phyloP scores from a whole-genome alignment of 257 asterid species.

The Salvia splendens region DNA sequence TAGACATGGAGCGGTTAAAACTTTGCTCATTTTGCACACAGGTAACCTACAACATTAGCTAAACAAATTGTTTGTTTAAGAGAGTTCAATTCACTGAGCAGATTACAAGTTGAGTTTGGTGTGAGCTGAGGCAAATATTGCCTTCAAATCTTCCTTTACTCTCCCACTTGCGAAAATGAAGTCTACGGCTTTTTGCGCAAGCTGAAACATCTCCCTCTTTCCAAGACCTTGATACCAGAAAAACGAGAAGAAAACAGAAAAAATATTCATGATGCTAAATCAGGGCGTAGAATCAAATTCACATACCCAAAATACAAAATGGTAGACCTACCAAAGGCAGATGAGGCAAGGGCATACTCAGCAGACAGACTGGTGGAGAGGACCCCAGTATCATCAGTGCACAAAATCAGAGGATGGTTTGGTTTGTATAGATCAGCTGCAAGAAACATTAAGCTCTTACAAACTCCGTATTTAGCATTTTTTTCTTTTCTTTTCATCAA shows the following conservation, averaged over 20 bases:
- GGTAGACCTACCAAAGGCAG: conserved; percentile 59
- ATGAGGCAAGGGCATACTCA: conserved; percentile 64
- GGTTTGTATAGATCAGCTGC: conserved; percentile 79
- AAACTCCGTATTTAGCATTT: conserved; percentile 7
- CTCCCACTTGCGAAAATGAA: conserved; percentile 61
- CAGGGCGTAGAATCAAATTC: conserved; percentile 6
- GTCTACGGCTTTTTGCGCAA: conserved; percentile 52
- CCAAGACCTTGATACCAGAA: conserved; percentile 55
- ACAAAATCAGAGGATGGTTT: conserved; percentile 69
- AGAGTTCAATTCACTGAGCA: no score
- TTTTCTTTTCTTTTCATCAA: background rate
- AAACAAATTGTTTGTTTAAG: no score
- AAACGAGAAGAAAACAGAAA: background rate
- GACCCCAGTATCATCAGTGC: conserved; percentile 89
- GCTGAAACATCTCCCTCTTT: conserved; percentile 63
- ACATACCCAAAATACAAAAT: background rate
- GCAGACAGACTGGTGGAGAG: conserved; percentile 76
- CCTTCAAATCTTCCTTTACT: conserved; percentile 61
- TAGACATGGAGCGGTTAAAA: background rate
- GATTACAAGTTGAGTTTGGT: conserved; percentile 39
- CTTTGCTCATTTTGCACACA: no score
- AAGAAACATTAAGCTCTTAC: conserved; percentile 29
- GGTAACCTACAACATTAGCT: no score
- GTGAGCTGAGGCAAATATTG: conserved; percentile 52
- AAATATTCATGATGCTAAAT: background rate